Base-by-base conservation (phyloP, 139 green algal genomes). In the Tetradesmus lagerheimii region DNA sequence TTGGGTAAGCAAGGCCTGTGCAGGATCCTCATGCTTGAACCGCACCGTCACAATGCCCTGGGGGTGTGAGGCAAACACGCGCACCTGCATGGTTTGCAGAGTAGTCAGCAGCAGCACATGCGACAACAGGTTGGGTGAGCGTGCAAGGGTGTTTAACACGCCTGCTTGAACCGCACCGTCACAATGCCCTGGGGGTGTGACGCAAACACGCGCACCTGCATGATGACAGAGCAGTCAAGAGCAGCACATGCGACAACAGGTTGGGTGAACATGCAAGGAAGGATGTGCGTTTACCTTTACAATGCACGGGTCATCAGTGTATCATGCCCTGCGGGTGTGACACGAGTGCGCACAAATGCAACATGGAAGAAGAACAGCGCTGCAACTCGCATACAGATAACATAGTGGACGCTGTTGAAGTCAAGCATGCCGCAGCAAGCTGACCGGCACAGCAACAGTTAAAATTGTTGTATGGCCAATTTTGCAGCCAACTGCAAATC, bases 31-130 rank as follows among this genome's bases (percentile, higher is more conserved):
- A 0, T 93, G 90, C 8, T 95, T 95, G 90, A 99, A 99, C 57
- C 94, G 94, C 23, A 99, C 88, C 3, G 91, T 95, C 25, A 99
- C 92, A 9, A 98, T 93, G 50, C 97, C 97, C 43, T 98, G n/a
- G 90, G 0, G 96, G 92, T 99, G 95, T 45, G 90, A 62, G 47
- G 93, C 87, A 90, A 94, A 99, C 85, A 98, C 90, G 23, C 92
- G 93, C n/a, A 98, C 85, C 92, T 95, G 91, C 31, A 37, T 1
- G 25, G 39, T 97, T 1, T 9, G 18, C 2, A 9, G 45, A 25
- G 45, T 18, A 57, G 11, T 12, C 14, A 18, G 11, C 50, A 45
- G 85, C 43, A 38, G 83, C n/a, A n/a, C n/a, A n/a, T n/a, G n/a
- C n/a, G n/a, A n/a, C n/a, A n/a, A n/a, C n/a, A n/a, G n/a, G n/a